Percentiles rank a stretch among this genome's conserved stretches.
Evolutionary conservation across 202 grass and related monocot species (phyloP).

Genomic region (Brachypodium distachyon): DNA sequence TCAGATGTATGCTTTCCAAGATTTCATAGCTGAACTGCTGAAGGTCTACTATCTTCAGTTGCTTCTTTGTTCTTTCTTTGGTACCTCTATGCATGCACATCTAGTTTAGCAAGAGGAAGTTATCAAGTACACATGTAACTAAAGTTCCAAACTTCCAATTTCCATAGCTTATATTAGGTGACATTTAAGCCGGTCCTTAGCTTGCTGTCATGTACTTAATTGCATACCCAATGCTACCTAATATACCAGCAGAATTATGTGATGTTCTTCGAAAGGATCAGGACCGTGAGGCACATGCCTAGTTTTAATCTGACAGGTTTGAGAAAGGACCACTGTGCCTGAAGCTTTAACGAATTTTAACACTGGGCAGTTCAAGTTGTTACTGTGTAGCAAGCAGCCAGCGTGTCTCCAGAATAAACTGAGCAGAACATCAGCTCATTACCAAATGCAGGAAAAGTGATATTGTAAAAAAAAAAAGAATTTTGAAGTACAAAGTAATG

Average conservation of each 20-base stretch:
- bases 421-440: background rate
- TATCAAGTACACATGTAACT: background rate
- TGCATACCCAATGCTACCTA: background rate
- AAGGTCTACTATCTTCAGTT: background rate
- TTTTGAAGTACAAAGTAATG: background rate
- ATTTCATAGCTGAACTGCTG: background rate
- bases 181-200: conserved; percentile 9
- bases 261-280: conserved; percentile 1
- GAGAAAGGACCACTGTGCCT: background rate
- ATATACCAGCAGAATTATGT: background rate
- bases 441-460: background rate
- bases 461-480: background rate
- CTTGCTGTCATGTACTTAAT: background rate
- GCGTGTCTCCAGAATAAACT: background rate
- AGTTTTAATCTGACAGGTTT: background rate
- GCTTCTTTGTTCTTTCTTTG: background rate
- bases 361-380: background rate
- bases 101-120: background rate
- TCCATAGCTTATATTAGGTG: background rate
- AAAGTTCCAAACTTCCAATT: no score
- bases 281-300: conserved; percentile 13
- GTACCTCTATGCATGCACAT: background rate
- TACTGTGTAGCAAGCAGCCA: background rate
- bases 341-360: background rate
- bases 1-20: conserved; percentile 8